Evolutionary conservation across 2,329 filamentous ascomycete genomes (phyloP), one percentile per base, ranked within the genome.

Genomic region (Aspergillus piperis): DNA sequence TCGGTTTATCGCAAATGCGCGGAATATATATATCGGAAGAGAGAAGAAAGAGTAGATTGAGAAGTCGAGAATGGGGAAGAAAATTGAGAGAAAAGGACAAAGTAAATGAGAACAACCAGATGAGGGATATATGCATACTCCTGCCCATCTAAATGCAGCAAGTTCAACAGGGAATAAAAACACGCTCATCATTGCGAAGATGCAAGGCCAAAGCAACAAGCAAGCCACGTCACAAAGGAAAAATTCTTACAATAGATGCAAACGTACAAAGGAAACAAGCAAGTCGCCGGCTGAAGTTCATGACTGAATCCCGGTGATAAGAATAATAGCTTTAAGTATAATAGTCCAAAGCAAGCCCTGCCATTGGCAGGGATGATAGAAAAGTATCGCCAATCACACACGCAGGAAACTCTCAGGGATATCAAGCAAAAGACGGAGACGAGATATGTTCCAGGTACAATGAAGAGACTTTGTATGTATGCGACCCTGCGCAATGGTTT

Each of bases 91-190:
- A 41, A 57, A 60, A 62, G 53, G 39, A 61, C 62, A 58, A 62
- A 47, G 61, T 60, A 63, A 64, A 60, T 44, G 60, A 64, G 60
- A 59, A 61, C 32, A 36, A 52, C 55, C 66, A 62, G 64, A 62
- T 62, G 59, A 68, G 61, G 64, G 63, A 66, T 61, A 67, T 66
- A 70, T 70, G 64, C 63, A 65, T 66, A 65, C 65, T 68, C 66
- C 66, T 61, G 66, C 65, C 65, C 60, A 69, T 70, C 66, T 71
- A 71, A 70, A 71, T 73, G 68, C 68, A 70, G 60, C 59, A 66
- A 66, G 57, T 58, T 66, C 62, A 66, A 59, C 58, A 61, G 17
- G 32, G 11, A 36, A 36, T 15, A 36, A 13, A n/a, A 61, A 66
- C 61, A 66, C 64, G 67, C 64, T 68, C 68, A 66, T 69, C 64